phyloP scores from a whole-genome alignment of 1,284 basidiomycete species.

The Trichosporon coremiiforme region DNA sequence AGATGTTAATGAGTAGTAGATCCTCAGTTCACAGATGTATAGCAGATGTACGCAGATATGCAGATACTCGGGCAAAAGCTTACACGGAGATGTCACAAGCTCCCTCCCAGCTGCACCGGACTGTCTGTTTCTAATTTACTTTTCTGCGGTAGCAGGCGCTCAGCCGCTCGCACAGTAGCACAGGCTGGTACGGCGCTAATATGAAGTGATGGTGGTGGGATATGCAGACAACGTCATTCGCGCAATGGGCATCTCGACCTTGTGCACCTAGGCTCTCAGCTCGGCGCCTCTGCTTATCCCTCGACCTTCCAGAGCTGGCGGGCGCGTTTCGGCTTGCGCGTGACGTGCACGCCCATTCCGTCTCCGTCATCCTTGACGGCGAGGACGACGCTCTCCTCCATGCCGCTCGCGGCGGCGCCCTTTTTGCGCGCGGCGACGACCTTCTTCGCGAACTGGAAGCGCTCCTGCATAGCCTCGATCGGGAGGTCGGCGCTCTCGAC shows the following conservation, averaged over 20 bases:
- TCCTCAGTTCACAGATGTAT: background rate
- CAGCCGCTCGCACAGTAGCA: no score
- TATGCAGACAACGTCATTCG: constrained; percentile 3
- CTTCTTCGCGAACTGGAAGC: constrained; percentile 86
- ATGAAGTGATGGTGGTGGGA: background rate
- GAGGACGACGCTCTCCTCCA: constrained; percentile 75
- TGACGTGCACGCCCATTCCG: constrained; percentile 77
- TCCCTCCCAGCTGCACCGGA: background rate
- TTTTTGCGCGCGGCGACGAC: constrained; percentile 76
- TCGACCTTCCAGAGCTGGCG: constrained; percentile 84
- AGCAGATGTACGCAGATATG: constrained; percentile 11
- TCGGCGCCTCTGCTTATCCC: constrained; percentile 58
- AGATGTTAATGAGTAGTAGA: constrained; percentile 10
- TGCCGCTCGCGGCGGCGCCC: constrained; percentile 64
- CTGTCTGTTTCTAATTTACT: background rate
- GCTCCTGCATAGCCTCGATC: constrained; percentile 68
- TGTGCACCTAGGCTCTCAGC: background rate
- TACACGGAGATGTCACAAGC: background rate
- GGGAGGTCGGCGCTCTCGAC: constrained; percentile 48
- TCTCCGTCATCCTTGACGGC: constrained; percentile 71
- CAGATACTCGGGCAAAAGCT: background rate
- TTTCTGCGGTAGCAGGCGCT: background rate
- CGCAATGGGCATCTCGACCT: background rate
- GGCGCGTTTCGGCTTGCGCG: constrained; percentile 69
- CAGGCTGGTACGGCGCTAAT: background rate